Conservation (phyloP, 495 filamentous ascomycete species). For the Aspergillus ostianus region DNA sequence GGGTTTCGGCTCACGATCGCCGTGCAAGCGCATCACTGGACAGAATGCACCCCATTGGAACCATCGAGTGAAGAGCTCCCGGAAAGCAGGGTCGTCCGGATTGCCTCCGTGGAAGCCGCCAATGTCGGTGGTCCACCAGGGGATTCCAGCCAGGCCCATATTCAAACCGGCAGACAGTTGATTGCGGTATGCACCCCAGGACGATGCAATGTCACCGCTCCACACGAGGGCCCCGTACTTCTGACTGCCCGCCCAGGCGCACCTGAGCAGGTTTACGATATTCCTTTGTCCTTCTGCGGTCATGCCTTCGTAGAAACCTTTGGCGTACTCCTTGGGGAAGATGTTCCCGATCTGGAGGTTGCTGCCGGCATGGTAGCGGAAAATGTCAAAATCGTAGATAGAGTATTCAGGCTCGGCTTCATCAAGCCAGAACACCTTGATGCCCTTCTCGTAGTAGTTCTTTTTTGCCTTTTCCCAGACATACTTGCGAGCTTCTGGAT, state of each 20-base stretch:
- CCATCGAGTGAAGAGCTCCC: slow-evolving; percentile 59
- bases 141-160: slow-evolving; percentile 56
- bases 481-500: slow-evolving; percentile 48
- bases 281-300: slow-evolving; percentile 42
- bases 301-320: slow-evolving; percentile 57
- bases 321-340: slow-evolving; percentile 53
- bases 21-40: slow-evolving; percentile 59
- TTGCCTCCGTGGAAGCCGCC: slow-evolving; percentile 60
- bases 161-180: slow-evolving; percentile 58
- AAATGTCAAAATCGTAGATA: slow-evolving; percentile 60
- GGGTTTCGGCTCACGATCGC: slow-evolving; percentile 54
- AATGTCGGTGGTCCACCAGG: slow-evolving; percentile 62
- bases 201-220: slow-evolving; percentile 58
- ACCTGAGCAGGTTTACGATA: slow-evolving; percentile 57
- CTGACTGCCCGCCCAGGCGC: slow-evolving; percentile 59
- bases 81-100: slow-evolving; percentile 48
- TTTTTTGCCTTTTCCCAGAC: slow-evolving; percentile 54
- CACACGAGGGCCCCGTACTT: slow-evolving; percentile 60
- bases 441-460: slow-evolving; percentile 58
- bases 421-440: slow-evolving; percentile 60
- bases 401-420: slow-evolving; percentile 60
- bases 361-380: slow-evolving; percentile 53
- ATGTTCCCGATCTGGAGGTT: slow-evolving; percentile 55
- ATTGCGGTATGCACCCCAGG: slow-evolving; percentile 52
- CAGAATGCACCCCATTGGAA: slow-evolving; percentile 63